phyloP scores from a whole-genome alignment of 2,329 filamentous ascomycete species.

The Ascochyta clinopodiicola region DNA sequence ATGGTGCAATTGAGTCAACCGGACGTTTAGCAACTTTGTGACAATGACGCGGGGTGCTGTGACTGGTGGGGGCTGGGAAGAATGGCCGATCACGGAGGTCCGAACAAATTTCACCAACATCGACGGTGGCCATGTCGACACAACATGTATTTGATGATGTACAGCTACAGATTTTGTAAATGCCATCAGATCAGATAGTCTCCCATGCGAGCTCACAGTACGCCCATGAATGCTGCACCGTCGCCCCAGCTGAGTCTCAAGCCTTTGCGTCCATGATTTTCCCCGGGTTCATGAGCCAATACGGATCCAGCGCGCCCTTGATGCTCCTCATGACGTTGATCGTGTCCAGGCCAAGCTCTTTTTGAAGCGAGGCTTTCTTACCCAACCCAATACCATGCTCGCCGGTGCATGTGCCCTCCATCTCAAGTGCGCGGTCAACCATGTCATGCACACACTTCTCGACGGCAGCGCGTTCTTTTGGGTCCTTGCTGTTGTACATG shows the following conservation, averaged over 20 bases:
- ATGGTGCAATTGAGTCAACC: conserved; percentile 32
- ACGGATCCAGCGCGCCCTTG: conserved; percentile 81
- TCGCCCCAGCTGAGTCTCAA: conserved; percentile 11
- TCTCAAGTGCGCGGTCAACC: conserved; percentile 87
- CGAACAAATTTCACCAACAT: conserved; percentile 12
- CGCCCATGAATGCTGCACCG: neutral
- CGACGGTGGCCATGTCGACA: conserved; percentile 1
- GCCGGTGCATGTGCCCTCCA: conserved; percentile 93
- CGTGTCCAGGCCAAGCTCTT: conserved; percentile 81
- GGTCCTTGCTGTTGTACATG: conserved; percentile 77
- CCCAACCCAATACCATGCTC: conserved; percentile 87
- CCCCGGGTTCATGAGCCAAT: conserved; percentile 89
- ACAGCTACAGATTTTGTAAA: conserved; percentile 1
- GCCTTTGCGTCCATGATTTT: conserved; percentile 76
- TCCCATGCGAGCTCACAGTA: conserved; percentile 25
- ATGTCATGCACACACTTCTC: conserved; percentile 86
- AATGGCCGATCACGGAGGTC: conserved; percentile 33
- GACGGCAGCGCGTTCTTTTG: conserved; percentile 74
- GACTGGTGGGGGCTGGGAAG: conserved; percentile 29
- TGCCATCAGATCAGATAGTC: conserved; percentile 28
- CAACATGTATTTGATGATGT: neutral
- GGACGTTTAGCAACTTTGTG: conserved; percentile 28
- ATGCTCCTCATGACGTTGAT: conserved; percentile 84
- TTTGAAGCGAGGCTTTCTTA: conserved; percentile 80
- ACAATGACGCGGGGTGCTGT: conserved; percentile 24